phyloP scores from a whole-genome alignment of 169 alveolate species.

The Eimeria acervulina region DNA sequence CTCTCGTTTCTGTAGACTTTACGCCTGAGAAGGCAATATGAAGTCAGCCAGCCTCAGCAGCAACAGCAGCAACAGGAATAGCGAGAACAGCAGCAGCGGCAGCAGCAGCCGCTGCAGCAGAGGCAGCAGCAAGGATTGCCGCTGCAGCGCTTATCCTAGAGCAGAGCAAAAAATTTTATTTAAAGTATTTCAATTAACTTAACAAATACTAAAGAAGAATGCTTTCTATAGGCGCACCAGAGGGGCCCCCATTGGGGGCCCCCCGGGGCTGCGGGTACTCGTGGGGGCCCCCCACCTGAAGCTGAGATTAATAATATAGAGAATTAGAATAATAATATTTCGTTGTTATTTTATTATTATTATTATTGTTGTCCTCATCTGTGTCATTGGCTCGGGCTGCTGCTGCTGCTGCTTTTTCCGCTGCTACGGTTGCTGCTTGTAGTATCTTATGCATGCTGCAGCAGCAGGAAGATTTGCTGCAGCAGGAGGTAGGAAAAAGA shows the following conservation, averaged over 20 bases:
- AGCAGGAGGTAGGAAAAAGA: background rate
- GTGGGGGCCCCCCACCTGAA: background rate
- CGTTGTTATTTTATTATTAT: too few species aligned
- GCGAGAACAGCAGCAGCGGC: background rate
- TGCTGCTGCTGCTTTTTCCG: too few species aligned
- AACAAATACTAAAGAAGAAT: background rate
- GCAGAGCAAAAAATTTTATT: background rate
- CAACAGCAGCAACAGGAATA: background rate
- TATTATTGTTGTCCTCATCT: background rate
- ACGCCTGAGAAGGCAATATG: background rate
- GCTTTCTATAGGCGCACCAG: background rate
- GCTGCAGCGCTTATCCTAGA: background rate
- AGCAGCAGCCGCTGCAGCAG: background rate
- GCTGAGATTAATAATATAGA: background rate
- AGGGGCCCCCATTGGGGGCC: slow-evolving; percentile 3
- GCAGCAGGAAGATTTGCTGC: background rate
- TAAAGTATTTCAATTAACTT: background rate
- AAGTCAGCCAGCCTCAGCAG: background rate
- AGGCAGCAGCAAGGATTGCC: background rate
- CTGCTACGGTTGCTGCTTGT: background rate
- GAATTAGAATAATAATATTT: background rate
- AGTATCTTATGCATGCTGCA: background rate
- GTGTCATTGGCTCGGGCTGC: background rate
- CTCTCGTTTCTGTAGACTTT: background rate
- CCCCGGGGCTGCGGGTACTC: background rate